Conservation (phyloP, 345 rosid species). For the Stellera chamaejasme region DNA sequence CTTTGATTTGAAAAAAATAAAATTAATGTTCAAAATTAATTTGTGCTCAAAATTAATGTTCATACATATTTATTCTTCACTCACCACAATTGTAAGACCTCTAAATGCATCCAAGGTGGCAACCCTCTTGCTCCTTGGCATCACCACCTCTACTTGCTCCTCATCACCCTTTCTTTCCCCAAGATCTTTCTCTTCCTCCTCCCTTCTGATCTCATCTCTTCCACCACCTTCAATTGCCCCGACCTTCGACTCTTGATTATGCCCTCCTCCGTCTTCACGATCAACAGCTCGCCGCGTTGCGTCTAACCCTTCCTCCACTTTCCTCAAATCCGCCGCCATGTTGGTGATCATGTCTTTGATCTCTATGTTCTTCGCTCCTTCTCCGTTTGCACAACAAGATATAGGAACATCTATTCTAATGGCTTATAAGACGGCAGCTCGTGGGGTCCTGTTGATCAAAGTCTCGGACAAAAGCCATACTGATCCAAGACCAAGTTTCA, state of each 20-base stretch:
- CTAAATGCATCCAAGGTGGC: slow-evolving; percentile 57
- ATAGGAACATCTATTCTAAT: too few relatives aligned
- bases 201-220: slow-evolving; percentile 3
- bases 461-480: too few relatives aligned
- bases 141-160: slow-evolving; percentile 12
- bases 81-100: slow-evolving; percentile 54
- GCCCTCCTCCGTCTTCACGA: slow-evolving; percentile 4
- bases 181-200: background rate
- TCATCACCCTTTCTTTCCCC: slow-evolving; percentile 16
- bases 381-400: too few relatives aligned
- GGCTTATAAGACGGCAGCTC: too few relatives aligned
- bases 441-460: too few relatives aligned
- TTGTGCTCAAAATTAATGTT: too few relatives aligned
- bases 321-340: slow-evolving; percentile 33
- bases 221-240: slow-evolving; percentile 4
- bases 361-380: too few relatives aligned
- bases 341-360: too few relatives aligned
- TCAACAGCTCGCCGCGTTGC: background rate
- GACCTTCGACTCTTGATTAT: slow-evolving; percentile 1
- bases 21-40: too few relatives aligned
- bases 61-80: background rate
- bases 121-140: slow-evolving; percentile 38
- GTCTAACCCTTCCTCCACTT: slow-evolving; percentile 42
- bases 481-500: too few relatives aligned
- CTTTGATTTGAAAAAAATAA: too few relatives aligned